phyloP scores from a whole-genome alignment of 2,329 filamentous ascomycete species.

The Neodidymelliopsis sp. region DNA sequence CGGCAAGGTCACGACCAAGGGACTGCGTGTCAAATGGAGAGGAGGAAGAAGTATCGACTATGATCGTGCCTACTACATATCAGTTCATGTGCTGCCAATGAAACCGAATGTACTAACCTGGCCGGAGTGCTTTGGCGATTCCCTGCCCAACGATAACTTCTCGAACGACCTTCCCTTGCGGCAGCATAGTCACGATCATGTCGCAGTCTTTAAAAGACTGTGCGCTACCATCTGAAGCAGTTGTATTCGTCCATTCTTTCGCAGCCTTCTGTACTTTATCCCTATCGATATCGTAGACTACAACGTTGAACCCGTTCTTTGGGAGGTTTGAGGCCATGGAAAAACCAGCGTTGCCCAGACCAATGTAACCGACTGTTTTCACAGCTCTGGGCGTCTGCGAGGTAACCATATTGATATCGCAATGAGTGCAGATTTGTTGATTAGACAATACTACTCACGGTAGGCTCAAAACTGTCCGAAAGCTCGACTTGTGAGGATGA shows the following conservation, averaged over 20 bases:
- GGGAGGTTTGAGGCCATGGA: slow-evolving; percentile 13
- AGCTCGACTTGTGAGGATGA: neutral
- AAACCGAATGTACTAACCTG: neutral
- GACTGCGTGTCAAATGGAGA: slow-evolving; percentile 46
- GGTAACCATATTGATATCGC: neutral
- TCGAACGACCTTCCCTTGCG: slow-evolving; percentile 6
- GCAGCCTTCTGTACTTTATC: slow-evolving; percentile 8
- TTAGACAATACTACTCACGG: neutral
- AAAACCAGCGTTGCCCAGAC: slow-evolving; percentile 15
- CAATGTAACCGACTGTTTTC: slow-evolving; percentile 11
- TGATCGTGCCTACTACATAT: slow-evolving; percentile 31
- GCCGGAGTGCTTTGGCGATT: neutral
- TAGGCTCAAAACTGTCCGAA: neutral
- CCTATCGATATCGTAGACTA: slow-evolving; percentile 9
- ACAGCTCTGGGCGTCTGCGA: neutral
- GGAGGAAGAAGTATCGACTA: slow-evolving; percentile 47
- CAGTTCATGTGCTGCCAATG: neutral
- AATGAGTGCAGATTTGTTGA: neutral
- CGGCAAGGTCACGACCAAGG: slow-evolving; percentile 41
- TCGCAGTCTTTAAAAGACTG: slow-evolving; percentile 10
- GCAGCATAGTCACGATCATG: slow-evolving; percentile 14
- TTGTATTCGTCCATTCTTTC: slow-evolving; percentile 6
- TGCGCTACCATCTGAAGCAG: slow-evolving; percentile 9
- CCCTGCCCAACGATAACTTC: slow-evolving; percentile 8
- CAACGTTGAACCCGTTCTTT: slow-evolving; percentile 6